phyloP scores from a whole-genome alignment of 2,329 filamentous ascomycete genomes.

The Bisporella sp. region DNA sequence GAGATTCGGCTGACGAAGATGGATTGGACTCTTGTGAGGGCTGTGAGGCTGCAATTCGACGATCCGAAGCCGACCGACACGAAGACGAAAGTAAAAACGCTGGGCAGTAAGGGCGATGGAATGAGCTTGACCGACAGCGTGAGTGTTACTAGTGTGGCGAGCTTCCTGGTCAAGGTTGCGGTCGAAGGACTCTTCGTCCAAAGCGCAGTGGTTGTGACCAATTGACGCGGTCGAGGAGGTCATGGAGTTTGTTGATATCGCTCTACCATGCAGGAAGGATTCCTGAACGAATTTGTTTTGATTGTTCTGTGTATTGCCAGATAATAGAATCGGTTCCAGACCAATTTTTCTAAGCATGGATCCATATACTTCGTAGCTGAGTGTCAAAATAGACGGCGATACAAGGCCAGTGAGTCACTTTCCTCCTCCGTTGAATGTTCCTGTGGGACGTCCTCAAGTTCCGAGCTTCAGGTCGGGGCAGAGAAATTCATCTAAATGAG shows the following conservation, averaged over 20 bases:
- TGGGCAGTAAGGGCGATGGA: constrained; percentile 27
- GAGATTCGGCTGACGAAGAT: constrained; percentile 29
- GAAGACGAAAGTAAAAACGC: constrained; percentile 19
- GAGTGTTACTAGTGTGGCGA: constrained; percentile 24
- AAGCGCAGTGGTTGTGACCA: constrained; percentile 15
- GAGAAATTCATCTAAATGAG: no score
- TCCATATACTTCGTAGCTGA: no score
- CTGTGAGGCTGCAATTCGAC: constrained; percentile 27
- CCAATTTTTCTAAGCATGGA: no score
- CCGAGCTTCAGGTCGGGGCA: no score
- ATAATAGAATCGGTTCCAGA: no score
- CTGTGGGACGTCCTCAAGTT: no score
- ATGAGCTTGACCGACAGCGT: constrained; percentile 27
- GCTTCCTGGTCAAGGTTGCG: constrained; percentile 30
- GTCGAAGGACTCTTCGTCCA: constrained; percentile 18
- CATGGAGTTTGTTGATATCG: constrained; percentile 8
- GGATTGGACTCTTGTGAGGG: constrained; percentile 32
- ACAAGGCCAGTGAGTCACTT: no score
- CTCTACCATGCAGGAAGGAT: constrained; percentile 9
- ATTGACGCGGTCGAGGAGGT: constrained; percentile 13
- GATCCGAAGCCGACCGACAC: constrained; percentile 18
- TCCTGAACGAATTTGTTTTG: constrained; percentile 11
- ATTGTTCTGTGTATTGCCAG: no score
- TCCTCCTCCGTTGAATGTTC: no score
- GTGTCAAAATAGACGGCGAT: no score